Percentiles rank a stretch among this genome's conserved stretches.
phyloP scores from a whole-genome alignment of 2,329 filamentous ascomycete species.

The Albophoma yamanashiensis region DNA sequence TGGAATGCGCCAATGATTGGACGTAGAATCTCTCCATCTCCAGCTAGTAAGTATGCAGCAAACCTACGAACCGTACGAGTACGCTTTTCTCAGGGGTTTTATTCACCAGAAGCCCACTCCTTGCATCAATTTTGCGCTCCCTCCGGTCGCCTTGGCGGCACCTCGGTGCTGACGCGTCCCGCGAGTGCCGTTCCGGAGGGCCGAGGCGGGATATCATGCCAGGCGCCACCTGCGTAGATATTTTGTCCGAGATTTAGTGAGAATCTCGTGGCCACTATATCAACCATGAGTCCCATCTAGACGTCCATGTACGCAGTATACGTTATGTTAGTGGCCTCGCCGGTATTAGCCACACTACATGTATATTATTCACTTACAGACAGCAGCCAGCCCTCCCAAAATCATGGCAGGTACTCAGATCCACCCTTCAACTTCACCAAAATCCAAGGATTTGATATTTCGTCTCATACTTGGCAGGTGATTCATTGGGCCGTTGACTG shows the following conservation, averaged over 20 bases:
- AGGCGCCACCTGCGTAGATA: not conserved
- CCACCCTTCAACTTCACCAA: not conserved
- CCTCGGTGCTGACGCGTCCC: not conserved
- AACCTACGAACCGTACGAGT: not conserved
- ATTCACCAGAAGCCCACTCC: too few species aligned
- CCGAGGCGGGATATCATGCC: not conserved
- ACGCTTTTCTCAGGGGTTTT: too few species aligned
- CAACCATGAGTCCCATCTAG: too few species aligned
- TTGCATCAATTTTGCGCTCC: not conserved
- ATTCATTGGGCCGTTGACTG: not conserved
- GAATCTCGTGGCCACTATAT: not conserved
- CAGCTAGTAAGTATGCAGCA: too few species aligned
- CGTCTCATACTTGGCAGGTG: not conserved
- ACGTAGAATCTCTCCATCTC: not conserved
- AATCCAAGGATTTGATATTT: not conserved
- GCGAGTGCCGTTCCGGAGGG: not conserved
- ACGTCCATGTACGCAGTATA: too few species aligned
- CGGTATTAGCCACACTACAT: too few species aligned
- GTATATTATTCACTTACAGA: too few species aligned
- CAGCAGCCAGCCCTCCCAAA: too few species aligned
- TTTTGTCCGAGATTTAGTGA: not conserved
- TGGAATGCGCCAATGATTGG: not conserved
- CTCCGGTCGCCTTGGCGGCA: not conserved
- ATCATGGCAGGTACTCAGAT: too few species aligned
- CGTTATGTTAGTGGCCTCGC: too few species aligned